phyloP scores from a whole-genome alignment of 495 filamentous ascomycete genomes.

The Cladorrhinum samala region DNA sequence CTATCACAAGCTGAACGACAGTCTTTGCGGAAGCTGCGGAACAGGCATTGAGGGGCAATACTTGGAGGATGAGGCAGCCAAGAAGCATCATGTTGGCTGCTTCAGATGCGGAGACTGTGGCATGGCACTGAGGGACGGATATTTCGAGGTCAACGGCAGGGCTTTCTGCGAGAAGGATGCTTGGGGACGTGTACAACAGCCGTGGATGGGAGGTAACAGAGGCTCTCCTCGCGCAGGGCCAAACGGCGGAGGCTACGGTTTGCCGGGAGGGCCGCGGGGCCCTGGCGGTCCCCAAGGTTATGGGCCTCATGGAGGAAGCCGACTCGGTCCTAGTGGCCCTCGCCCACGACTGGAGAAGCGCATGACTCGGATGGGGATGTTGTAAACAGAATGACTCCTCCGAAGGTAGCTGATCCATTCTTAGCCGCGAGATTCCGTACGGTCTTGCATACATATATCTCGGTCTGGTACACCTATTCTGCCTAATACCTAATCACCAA shows the following conservation, averaged over 20 bases:
- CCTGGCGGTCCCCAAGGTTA: not conserved
- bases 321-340: constrained; percentile 17
- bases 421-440: too few species aligned
- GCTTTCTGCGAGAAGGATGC: constrained; percentile 85
- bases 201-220: constrained; percentile 8
- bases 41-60: constrained; percentile 90
- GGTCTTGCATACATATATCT: too few species aligned
- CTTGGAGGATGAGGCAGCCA: constrained; percentile 70
- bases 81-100: constrained; percentile 82
- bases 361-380: constrained; percentile 84
- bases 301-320: constrained; percentile 11
- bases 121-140: constrained; percentile 56
- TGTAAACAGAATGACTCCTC: constrained; percentile 46
- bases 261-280: constrained; percentile 5
- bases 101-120: constrained; percentile 70
- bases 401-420: too few species aligned
- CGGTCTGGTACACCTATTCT: too few species aligned
- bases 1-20: constrained; percentile 87
- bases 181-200: constrained; percentile 46
- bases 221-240: constrained; percentile 6
- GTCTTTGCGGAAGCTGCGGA: constrained; percentile 72
- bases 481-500: not conserved
- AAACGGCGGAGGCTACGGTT: constrained; percentile 8
- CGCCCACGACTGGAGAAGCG: constrained; percentile 59
- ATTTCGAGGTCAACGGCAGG: constrained; percentile 47